Base-by-base conservation (phyloP, 108 stramenopile genomes). In the Conticribra weissflogii region DNA sequence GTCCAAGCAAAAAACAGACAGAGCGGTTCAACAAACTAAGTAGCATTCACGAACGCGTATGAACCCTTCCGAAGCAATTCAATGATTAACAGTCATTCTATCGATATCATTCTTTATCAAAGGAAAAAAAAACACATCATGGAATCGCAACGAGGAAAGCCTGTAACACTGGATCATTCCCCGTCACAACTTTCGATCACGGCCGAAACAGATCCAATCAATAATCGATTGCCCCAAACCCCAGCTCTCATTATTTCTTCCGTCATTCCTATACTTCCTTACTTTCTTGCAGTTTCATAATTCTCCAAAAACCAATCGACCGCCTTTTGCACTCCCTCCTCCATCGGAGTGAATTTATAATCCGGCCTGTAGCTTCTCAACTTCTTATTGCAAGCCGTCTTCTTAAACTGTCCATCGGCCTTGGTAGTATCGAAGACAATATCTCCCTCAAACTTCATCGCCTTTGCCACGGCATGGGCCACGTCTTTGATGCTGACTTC, bases 401-500 rank as follows among this genome's bases (percentile, higher is more conserved):
- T 99, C 88, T 98, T 98, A 85, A 90, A 96, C 79, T 99, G 98
- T 30, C 98, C 98, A 81, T 99, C 98, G 16, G 94, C 86, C 85
- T 99, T 97, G 59, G 66, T 68, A 16, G 91, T 90, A 79, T 97
- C 96, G 71, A 97, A 98, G 2, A 90, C 66, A 41, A 96, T 83
- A 55, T 93, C 87, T 19, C 94, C 92, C 34, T 92, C 83, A 79
- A 96, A 97, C 59, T 95, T 85, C 94, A 97, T 97, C 22, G 95
- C 97, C 83, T 92, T 89, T 45, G 96, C 96, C 14, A 98, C 94
- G 4, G 85, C 83, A 59, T 87, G 66, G 2, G 98, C 98, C 28
- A 97, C 97, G 72, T 96, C 95, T 56, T 91, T 93, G 80, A 99
- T 99, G 63, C 84, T 78, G 19, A 99, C 97, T 85, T 99, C 97